phyloP scores from a whole-genome alignment of 129 eudicot species.

The Chrysanthemum lavandulifolium region DNA sequence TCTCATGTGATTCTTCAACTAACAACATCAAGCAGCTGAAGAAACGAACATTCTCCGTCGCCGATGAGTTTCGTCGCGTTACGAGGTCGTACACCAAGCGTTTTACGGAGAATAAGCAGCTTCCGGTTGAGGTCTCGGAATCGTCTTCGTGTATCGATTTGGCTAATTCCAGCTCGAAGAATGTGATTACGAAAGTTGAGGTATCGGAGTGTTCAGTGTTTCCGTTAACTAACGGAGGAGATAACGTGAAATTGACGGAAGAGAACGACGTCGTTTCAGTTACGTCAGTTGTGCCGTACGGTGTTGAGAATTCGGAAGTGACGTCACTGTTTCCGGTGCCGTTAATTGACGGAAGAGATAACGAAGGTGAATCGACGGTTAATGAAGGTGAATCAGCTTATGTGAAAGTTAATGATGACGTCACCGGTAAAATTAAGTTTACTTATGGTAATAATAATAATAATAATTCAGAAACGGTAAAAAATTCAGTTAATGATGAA shows the following conservation, averaged over 20 bases:
- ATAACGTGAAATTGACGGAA: slow-evolving; percentile 8
- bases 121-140: slow-evolving; percentile 49
- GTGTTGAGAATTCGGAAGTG: background rate
- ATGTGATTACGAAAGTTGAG: slow-evolving; percentile 20
- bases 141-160: slow-evolving; percentile 64
- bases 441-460: background rate
- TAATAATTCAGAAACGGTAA: slow-evolving; percentile 17
- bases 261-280: slow-evolving; percentile 41
- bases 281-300: no score
- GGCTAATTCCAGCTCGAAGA: slow-evolving; percentile 47
- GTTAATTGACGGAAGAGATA: no score
- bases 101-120: slow-evolving; percentile 15
- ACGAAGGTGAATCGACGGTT: no score
- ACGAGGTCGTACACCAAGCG: slow-evolving; percentile 48
- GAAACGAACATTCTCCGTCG: slow-evolving; percentile 38
- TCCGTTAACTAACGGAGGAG: slow-evolving; percentile 4
- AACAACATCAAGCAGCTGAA: slow-evolving; percentile 36
- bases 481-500: slow-evolving; percentile 14
- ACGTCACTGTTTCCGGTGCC: no score
- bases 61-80: slow-evolving; percentile 49
- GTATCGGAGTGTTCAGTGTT: slow-evolving; percentile 39
- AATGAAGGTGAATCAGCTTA: slow-evolving; percentile 31
- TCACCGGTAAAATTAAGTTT: slow-evolving; percentile 23
- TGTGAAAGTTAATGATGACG: slow-evolving; percentile 33
- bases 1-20: slow-evolving; percentile 59